Base-by-base conservation (phyloP, 495 filamentous ascomycete species). In the Penicillium flavigenum region DNA sequence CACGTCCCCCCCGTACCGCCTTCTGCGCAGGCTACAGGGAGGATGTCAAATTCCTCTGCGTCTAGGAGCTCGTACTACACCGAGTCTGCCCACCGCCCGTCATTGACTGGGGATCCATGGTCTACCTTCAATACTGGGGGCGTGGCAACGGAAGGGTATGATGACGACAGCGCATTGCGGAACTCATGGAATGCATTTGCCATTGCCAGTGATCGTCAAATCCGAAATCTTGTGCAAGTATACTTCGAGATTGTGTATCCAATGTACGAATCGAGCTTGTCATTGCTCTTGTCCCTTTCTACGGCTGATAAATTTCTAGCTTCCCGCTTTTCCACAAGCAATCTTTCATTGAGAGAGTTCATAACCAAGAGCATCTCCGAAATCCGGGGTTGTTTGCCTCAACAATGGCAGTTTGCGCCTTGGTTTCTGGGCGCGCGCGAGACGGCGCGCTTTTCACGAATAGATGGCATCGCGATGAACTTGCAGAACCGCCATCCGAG, bases 321-420 rank as follows among this genome's bases (percentile, higher is more conserved):
- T 81, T 77, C 51, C 79, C 79, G 2, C 59, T 81, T 8, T 82
- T 82, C 58, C 77, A 81, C 65, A 72, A 64, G 20, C 67, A 67
- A 45, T 72, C 72, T 42, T 65, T 80, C 27, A 58, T 72, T 3
- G 65, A 68, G 26, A 66, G 63, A 46, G 61, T 81, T 17, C 59
- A 66, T 41, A 63, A 65, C 44, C 56, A 70, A 24, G 74, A 79
- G 26, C 69, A 81, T 58, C 66, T 73, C n/a, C 56, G 60, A 26
- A 72, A 76, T 51, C 70, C 68, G 41, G 61, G 67, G 17, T 66
- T 80, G 41, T 81, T 81, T 66, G 77, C 76, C 19, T 73, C 72
- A 2, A 66, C 74, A 22, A 81, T 81, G 79, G 75, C 78, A 12
- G 72, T 76, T 10, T 81, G 79, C 47, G 72, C 79, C 24, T 66